phyloP scores from a whole-genome alignment of 2,329 filamentous ascomycete species.

The Leptographium lundbergii region DNA sequence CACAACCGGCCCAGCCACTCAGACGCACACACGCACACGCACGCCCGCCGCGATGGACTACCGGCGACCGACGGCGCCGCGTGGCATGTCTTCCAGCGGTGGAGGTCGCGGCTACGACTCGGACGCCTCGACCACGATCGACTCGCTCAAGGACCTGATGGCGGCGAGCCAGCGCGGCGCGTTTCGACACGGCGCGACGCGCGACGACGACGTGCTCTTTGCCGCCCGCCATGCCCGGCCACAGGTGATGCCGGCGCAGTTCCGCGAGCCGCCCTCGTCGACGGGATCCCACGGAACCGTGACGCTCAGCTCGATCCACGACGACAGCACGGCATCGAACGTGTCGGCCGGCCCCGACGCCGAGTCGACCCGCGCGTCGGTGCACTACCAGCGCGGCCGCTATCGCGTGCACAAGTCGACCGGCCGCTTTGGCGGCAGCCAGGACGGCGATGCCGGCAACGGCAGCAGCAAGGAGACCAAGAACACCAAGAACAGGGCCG shows the following conservation, averaged over 20 bases:
- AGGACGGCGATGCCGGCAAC: not conserved
- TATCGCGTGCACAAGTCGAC: slow-evolving; percentile 10
- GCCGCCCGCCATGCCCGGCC: slow-evolving; percentile 10
- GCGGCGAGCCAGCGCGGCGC: slow-evolving; percentile 3
- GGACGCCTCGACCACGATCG: slow-evolving; percentile 10
- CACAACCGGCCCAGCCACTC: not conserved
- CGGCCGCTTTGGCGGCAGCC: slow-evolving; percentile 9
- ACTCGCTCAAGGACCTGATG: slow-evolving; percentile 12
- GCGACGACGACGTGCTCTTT: slow-evolving; percentile 7
- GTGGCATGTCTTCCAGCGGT: not conserved
- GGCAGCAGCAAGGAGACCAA: not conserved
- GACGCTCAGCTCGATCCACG: slow-evolving; percentile 10
- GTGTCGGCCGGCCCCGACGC: slow-evolving; percentile 12
- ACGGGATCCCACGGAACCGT: slow-evolving; percentile 14
- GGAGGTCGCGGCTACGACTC: slow-evolving; percentile 6
- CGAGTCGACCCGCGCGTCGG: slow-evolving; percentile 12
- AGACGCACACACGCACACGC: not conserved
- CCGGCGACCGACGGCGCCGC: not conserved
- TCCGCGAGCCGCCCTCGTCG: slow-evolving; percentile 14
- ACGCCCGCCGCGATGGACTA: not conserved
- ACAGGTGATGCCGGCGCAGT: slow-evolving; percentile 9
- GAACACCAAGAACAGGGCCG: not conserved
- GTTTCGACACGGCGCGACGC: slow-evolving; percentile 1
- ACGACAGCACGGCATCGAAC: slow-evolving; percentile 4
- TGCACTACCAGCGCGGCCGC: slow-evolving; percentile 8